Evolutionary conservation across 768 basidiomycete species (phyloP).

Genomic region (Rhodotorula sphaerocarpa): DNA sequence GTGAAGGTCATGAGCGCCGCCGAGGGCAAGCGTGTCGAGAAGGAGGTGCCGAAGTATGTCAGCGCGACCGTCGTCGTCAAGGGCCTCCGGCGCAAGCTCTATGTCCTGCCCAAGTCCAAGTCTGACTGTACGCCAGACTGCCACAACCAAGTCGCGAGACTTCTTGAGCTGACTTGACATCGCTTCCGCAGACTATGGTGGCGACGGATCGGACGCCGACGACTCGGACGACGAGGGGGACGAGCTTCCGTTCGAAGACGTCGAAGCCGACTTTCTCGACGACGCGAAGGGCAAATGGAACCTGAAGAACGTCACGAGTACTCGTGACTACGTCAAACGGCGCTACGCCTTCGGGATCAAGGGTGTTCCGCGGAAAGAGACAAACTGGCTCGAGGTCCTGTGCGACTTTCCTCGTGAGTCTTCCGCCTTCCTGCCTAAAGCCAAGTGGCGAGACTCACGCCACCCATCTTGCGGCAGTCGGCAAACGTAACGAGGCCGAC

Average conservation of each 20-base stretch:
- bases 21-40: slow-evolving; percentile 41
- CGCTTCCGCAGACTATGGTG: slow-evolving; percentile 10
- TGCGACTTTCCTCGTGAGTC: slow-evolving; percentile 75
- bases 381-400: slow-evolving; percentile 84
- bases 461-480: too few relatives aligned
- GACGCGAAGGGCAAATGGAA: slow-evolving; percentile 59
- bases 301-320: slow-evolving; percentile 83
- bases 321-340: slow-evolving; percentile 60
- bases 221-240: slow-evolving; percentile 47
- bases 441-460: too few relatives aligned
- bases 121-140: slow-evolving; percentile 25
- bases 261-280: slow-evolving; percentile 70
- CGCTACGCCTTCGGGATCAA: slow-evolving; percentile 86
- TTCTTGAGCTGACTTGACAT: neutral
- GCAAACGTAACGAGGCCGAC: slow-evolving; percentile 47
- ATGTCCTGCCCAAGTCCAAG: slow-evolving; percentile 65
- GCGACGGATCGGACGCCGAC: slow-evolving; percentile 18
- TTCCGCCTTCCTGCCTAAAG: too few relatives aligned
- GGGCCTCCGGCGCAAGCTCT: slow-evolving; percentile 80
- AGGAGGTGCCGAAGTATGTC: slow-evolving; percentile 50
- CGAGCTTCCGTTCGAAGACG: slow-evolving; percentile 69
- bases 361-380: slow-evolving; percentile 66
- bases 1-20: slow-evolving; percentile 39
- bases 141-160: too few relatives aligned
- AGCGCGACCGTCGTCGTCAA: slow-evolving; percentile 82